Evolutionary conservation across 345 rosid species (phyloP).

Genomic region (Linum trigynum): DNA sequence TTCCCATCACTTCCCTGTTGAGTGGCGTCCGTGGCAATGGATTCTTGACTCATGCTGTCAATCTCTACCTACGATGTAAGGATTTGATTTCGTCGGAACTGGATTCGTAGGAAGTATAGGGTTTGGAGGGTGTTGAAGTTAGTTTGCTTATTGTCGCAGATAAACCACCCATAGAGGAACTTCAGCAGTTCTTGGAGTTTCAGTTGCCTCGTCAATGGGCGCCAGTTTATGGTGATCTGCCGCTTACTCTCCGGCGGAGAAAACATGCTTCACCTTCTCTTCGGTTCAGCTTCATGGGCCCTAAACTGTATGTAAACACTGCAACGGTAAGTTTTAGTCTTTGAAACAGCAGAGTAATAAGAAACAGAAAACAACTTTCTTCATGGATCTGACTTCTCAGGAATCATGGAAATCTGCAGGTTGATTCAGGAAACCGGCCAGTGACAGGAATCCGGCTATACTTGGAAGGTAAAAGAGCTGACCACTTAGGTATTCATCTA

Average conservation of each 20-base stretch:
- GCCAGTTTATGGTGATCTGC: conserved; percentile 83
- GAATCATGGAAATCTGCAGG: conserved; percentile 27
- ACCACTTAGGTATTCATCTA: conserved; percentile 81
- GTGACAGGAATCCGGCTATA: conserved; percentile 85
- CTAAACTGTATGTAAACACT: conserved; percentile 79
- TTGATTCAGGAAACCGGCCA: conserved; percentile 68
- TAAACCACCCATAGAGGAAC: conserved; percentile 87
- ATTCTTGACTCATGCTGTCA: conserved; percentile 74
- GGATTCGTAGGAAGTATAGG: not conserved
- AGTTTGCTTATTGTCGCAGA: conserved; percentile 41
- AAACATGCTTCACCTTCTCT: conserved; percentile 67
- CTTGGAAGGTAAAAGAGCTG: conserved; percentile 82
- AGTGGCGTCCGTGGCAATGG: conserved; percentile 79
- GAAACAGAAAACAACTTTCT: not conserved
- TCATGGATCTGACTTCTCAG: not conserved
- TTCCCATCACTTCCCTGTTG: conserved; percentile 85
- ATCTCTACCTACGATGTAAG: conserved; percentile 90
- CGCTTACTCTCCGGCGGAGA: conserved; percentile 62
- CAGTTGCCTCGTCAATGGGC: conserved; percentile 98
- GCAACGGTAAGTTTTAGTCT: conserved; percentile 33
- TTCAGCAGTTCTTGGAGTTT: conserved; percentile 83
- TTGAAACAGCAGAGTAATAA: not conserved
- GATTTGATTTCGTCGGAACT: conserved; percentile 1
- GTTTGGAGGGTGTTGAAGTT: not conserved
- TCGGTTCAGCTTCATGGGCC: conserved; percentile 81